phyloP scores from a whole-genome alignment of 306 rosid species.

The Gynostemma pentaphyllum region DNA sequence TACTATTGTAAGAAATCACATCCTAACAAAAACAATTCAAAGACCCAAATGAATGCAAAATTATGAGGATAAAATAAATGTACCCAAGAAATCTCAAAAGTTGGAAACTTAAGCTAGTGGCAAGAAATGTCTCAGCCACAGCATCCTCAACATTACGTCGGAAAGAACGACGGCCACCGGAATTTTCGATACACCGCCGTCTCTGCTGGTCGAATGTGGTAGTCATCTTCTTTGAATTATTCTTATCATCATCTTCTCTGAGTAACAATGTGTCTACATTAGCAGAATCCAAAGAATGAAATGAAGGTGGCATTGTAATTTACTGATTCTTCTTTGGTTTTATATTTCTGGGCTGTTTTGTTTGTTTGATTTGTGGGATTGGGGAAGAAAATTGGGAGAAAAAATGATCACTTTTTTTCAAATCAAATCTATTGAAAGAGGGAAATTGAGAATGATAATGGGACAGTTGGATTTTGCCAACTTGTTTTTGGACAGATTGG shows the following conservation, averaged over 20 bases:
- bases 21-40: neutral
- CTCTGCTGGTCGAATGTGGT: slow-evolving; percentile 37
- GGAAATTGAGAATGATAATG: no score
- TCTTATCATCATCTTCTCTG: neutral
- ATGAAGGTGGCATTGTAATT: slow-evolving; percentile 6
- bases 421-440: no score
- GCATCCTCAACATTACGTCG: slow-evolving; percentile 35
- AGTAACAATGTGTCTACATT: neutral
- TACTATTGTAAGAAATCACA: neutral
- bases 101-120: slow-evolving; percentile 54
- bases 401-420: neutral
- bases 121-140: slow-evolving; percentile 48
- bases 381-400: neutral
- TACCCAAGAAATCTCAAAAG: slow-evolving; percentile 70
- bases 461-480: no score
- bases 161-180: slow-evolving; percentile 20
- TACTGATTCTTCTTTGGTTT: neutral
- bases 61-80: neutral
- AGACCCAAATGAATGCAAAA: neutral
- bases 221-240: no score
- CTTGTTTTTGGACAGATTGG: neutral
- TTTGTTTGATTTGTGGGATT: neutral
- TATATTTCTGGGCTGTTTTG: no score
- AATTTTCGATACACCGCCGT: slow-evolving; percentile 42
- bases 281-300: neutral